Percentiles rank a stretch among this genome's conserved stretches.
Conservation (phyloP, 148 eudicot species). For the Rhododendron ferrugineum region DNA sequence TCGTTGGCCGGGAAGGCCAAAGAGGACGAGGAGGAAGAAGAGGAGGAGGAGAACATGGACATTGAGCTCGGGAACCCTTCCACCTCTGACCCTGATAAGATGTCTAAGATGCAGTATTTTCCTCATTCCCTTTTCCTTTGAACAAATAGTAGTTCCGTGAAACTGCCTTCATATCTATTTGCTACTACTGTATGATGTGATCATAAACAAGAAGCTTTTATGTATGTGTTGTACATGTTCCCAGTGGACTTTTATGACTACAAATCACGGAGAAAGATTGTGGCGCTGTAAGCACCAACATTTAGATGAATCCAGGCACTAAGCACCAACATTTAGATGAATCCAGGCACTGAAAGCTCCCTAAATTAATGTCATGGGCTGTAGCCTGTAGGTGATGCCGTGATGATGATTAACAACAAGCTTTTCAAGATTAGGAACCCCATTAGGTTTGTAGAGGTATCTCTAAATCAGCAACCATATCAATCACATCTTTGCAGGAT, state of each 20-base stretch:
- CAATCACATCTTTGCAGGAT: background rate
- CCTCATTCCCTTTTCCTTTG: background rate
- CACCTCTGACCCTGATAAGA: slow-evolving; percentile 68
- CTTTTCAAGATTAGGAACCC: background rate
- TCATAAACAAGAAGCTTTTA: background rate
- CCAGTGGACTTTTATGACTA: background rate
- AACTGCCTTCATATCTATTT: background rate
- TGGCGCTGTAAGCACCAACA: background rate
- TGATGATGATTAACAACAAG: background rate
- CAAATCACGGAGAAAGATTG: background rate
- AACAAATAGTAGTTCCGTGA: background rate
- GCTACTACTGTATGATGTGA: background rate
- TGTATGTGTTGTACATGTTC: background rate
- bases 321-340: background rate
- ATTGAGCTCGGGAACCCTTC: slow-evolving; percentile 65
- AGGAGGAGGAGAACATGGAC: slow-evolving; percentile 86
- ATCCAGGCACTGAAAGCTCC: background rate
- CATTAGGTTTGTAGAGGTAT: background rate
- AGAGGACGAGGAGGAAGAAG: slow-evolving; percentile 72
- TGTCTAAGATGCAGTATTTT: slow-evolving; percentile 91
- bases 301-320: background rate
- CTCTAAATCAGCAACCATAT: background rate
- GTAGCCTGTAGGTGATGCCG: background rate
- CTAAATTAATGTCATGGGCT: background rate
- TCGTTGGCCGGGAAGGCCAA: slow-evolving; percentile 35